Evolutionary conservation across 257 asterid species (phyloP).

Genomic region (Lavandula angustifolia): DNA sequence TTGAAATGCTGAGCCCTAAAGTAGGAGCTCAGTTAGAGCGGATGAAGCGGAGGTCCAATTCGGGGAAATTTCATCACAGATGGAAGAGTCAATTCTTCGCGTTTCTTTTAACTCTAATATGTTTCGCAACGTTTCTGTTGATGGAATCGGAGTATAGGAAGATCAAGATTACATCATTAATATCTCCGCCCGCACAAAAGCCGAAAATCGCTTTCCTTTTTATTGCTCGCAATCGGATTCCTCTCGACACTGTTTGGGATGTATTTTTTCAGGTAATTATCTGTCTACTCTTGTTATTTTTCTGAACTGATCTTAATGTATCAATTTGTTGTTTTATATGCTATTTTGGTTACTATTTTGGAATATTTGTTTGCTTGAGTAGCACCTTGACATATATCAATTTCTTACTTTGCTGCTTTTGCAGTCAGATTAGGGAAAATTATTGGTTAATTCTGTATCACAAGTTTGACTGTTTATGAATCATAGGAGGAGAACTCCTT

Average conservation of each 20-base stretch:
- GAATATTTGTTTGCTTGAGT: conserved; percentile 7
- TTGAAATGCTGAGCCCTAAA: conserved; percentile 34
- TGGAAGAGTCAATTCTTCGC: conserved; percentile 66
- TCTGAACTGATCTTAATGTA: conserved; percentile 5
- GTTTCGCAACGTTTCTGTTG: conserved; percentile 57
- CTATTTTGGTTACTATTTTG: conserved; percentile 19
- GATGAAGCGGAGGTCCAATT: conserved; percentile 53
- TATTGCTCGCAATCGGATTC: conserved; percentile 88
- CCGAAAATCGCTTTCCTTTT: conserved; percentile 81
- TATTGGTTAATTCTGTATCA: conserved; percentile 4
- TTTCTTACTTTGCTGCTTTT: conserved; percentile 21
- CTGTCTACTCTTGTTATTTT: no score
- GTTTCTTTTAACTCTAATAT: conserved; percentile 50
- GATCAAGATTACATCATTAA: conserved; percentile 49
- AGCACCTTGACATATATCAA: conserved; percentile 1
- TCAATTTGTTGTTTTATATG: conserved; percentile 3
- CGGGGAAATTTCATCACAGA: conserved; percentile 58
- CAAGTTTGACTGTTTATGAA: neutral
- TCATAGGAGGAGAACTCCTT: neutral
- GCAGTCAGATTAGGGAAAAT: conserved; percentile 2
- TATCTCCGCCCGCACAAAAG: conserved; percentile 51
- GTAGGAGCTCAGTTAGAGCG: conserved; percentile 29
- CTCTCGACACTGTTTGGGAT: conserved; percentile 83
- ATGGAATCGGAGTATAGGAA: conserved; percentile 66
- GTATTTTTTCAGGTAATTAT: conserved; percentile 69